A percentile compares a stretch with the other conserved stretches of the same genome.
Conservation (phyloP, 768 basidiomycete genomes). For the Mycena vulgaris region DNA sequence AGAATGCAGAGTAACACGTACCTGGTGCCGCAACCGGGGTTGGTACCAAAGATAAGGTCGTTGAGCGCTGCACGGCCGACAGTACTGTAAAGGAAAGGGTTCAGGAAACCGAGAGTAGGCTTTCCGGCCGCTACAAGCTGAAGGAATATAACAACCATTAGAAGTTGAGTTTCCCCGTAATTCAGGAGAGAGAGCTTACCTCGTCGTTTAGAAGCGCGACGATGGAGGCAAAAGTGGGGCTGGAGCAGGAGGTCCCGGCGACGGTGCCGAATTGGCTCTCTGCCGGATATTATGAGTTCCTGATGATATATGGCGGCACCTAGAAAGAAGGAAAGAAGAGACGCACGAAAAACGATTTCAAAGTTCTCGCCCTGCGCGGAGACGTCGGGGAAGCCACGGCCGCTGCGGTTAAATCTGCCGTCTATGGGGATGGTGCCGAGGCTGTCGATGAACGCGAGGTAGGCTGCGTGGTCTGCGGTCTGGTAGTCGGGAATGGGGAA, state of each 20-base stretch:
- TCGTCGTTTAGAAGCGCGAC: constrained; percentile 60
- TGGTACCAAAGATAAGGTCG: too few relatives aligned
- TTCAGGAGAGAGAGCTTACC: constrained; percentile 19
- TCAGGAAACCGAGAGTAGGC: too few relatives aligned
- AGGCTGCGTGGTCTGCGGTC: constrained; percentile 29
- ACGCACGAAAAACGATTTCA: constrained; percentile 52
- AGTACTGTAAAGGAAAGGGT: too few relatives aligned
- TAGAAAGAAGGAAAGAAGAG: neutral
- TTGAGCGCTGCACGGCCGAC: too few relatives aligned
- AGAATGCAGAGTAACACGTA: too few relatives aligned
- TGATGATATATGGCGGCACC: constrained; percentile 5
- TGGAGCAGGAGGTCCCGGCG: constrained; percentile 60
- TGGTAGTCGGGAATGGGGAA: constrained; percentile 40
- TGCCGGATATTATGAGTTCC: constrained; percentile 9
- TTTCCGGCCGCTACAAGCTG: too few relatives aligned
- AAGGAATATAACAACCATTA: constrained; percentile 14
- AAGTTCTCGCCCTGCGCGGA: too few relatives aligned
- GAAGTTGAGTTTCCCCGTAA: constrained; percentile 11
- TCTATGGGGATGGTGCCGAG: constrained; percentile 27
- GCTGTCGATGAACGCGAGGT: constrained; percentile 20
- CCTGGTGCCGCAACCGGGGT: too few relatives aligned
- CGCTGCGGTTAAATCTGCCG: constrained; percentile 43
- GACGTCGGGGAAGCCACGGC: constrained; percentile 55
- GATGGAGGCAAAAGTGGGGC: constrained; percentile 61
- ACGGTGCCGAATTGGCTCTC: constrained; percentile 24